Evolutionary conservation across 1,284 basidiomycete species (phyloP), one percentile per base, ranked within the genome.

Genomic region (Flammula alnicola): DNA sequence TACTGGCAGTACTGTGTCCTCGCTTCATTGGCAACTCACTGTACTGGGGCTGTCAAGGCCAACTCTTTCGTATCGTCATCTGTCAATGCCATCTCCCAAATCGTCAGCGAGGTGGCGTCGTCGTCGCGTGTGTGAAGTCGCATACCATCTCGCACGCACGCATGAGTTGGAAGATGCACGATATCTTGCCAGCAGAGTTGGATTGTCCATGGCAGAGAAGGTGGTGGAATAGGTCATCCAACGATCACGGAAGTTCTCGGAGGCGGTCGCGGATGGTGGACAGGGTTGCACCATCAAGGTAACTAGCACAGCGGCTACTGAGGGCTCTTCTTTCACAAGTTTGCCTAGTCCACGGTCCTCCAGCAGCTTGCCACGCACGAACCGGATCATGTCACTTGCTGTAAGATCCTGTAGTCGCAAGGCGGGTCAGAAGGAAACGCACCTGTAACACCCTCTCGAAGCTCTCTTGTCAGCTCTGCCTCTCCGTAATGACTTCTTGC

Each of bases 1-100:
- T 26, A 25, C 5, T 17, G 10, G 27, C 39, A 32, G 14, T 36
- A 32, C n/a, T n/a, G 39, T 23, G 19, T 33, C 16, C 31, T 23
- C 19, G 41, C 30, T n/a, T 33, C 32, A 3, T 33, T 32, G 9
- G 32, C 3, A 4, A 43, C 33, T 27, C 30, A 26, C 5, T 36
- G 27, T 9, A 49, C 36, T 0, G 30, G 39, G 5, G 40, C 10
- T 16, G 14, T 27, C 2, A 25, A 5, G 9, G 20, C 31, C 23
- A 40, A 16, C 7, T 39, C 33, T 35, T 37, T 26, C 4, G 41
- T 20, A 17, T 23, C 12, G 9, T 51, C 47, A 20, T 20, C 16
- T 5, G 49, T 51, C 37, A 51, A 25, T 20, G 49, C 49, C 49
- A 51, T 51, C 19, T 51, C 49, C 49, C 49, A 51, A 5, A 51